Percentiles rank a stretch among this genome's conserved stretches.
Evolutionary conservation across 345 rosid species (phyloP).

Genomic region (Turritis glabra): DNA sequence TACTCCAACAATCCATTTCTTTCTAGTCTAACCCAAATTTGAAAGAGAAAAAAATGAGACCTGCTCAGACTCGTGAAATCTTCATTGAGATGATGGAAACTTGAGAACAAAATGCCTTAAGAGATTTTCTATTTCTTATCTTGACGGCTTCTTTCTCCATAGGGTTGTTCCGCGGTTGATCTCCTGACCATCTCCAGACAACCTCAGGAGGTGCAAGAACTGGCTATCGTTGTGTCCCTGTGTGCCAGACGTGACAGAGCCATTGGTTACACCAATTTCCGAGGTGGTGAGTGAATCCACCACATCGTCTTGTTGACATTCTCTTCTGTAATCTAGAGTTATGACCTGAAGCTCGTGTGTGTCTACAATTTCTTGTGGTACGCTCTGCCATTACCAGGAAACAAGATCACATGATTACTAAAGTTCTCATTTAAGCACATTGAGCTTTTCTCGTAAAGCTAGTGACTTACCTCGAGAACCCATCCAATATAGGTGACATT

Average conservation of each 20-base stretch:
- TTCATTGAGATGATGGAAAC: conserved; percentile 11
- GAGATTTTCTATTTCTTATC: conserved; percentile 37
- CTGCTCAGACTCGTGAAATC: conserved; percentile 14
- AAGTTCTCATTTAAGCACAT: not conserved
- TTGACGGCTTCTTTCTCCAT: conserved; percentile 73
- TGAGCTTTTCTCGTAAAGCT: not conserved
- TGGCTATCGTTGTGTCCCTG: conserved; percentile 41
- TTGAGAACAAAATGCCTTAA: conserved; percentile 11
- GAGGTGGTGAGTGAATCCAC: conserved; percentile 83
- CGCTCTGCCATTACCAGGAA: conserved; percentile 61
- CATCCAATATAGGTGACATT: conserved; percentile 91
- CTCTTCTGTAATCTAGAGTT: conserved; percentile 87
- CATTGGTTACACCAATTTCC: conserved; percentile 59
- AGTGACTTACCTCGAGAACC: conserved; percentile 79
- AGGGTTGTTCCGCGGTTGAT: conserved; percentile 85
- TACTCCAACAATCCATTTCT: conserved; percentile 16
- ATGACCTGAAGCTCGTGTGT: conserved; percentile 83
- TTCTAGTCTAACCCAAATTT: conserved; percentile 26
- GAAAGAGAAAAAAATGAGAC: not conserved
- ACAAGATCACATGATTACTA: conserved; percentile 16
- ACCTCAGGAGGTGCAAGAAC: conserved; percentile 79
- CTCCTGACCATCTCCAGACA: conserved; percentile 76
- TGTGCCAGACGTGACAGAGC: conserved; percentile 46
- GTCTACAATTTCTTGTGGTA: conserved; percentile 86
- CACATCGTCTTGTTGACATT: conserved; percentile 82